Evolutionary conservation across 73 alveolate genomes (phyloP).

Genomic region (Stentor coeruleus): DNA sequence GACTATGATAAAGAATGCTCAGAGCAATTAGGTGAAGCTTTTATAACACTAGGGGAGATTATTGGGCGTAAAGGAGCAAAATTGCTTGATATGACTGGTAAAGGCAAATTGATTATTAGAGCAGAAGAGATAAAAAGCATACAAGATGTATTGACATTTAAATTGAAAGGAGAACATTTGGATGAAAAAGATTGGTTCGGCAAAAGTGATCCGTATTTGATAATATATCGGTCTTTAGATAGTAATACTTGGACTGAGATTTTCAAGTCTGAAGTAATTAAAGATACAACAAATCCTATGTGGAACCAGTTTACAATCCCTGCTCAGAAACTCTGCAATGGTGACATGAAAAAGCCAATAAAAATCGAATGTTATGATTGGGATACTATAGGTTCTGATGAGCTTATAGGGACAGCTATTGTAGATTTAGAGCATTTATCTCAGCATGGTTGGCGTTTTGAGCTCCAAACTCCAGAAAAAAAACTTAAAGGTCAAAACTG

Average conservation of each 20-base stretch:
- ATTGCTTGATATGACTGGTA: conserved; percentile 32
- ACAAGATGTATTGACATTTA: conserved; percentile 36
- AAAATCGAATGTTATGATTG: conserved; percentile 62
- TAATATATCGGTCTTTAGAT: conserved; percentile 23
- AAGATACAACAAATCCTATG: conserved; percentile 47
- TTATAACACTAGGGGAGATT: conserved; percentile 70
- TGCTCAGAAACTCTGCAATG: conserved; percentile 46
- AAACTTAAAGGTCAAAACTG: neutral
- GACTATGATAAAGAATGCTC: conserved; percentile 57
- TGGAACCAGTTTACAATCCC: conserved; percentile 58
- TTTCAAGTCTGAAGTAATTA: conserved; percentile 37
- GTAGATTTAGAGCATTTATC: neutral
- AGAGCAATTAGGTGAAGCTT: conserved; percentile 56
- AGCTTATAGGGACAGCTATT: neutral
- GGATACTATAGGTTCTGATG: neutral
- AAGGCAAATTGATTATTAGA: conserved; percentile 57
- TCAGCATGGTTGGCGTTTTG: neutral
- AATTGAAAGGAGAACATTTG: conserved; percentile 33
- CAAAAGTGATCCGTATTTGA: conserved; percentile 42
- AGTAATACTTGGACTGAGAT: conserved; percentile 31
- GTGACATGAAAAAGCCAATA: conserved; percentile 46
- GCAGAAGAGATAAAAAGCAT: conserved; percentile 45
- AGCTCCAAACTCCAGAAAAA: neutral
- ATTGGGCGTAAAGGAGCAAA: conserved; percentile 64
- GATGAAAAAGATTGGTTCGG: conserved; percentile 48